These are phyloP conservation scores for Colletotrichum musae DNA, from an alignment of 2,329 filamentous ascomycete species.

Conservation along the genomic window DNA sequence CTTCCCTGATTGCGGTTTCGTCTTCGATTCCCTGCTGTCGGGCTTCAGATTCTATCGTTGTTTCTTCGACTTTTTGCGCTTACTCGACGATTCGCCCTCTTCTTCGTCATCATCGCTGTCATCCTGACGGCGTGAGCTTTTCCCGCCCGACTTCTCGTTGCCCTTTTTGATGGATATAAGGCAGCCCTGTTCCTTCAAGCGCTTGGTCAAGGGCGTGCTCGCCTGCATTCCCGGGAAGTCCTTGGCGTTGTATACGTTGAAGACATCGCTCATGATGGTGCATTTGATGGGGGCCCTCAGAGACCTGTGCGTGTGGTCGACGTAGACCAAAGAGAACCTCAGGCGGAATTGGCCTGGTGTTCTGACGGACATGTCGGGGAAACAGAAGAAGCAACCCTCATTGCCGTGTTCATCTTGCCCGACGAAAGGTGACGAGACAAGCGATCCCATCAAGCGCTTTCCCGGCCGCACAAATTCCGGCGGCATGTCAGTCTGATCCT, in stretches of 20 bases:
- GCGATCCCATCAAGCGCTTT: constrained; percentile 83
- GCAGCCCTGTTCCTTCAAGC: constrained; percentile 83
- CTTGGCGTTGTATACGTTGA: constrained; percentile 86
- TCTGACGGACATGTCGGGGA: constrained; percentile 85
- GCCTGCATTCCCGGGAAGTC: constrained; percentile 89
- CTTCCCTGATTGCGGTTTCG: constrained; percentile 4
- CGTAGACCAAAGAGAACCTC: constrained; percentile 80
- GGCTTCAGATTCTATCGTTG: constrained; percentile 16
- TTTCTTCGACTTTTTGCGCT: constrained; percentile 36
- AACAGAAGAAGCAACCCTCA: constrained; percentile 89
- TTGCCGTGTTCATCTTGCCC: constrained; percentile 80
- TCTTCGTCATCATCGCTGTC: constrained; percentile 64
- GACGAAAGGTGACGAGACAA: constrained; percentile 83
- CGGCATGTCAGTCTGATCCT: constrained; percentile 80
- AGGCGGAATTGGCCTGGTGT: constrained; percentile 83
- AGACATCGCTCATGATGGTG: constrained; percentile 75
- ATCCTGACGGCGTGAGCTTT: constrained; percentile 51
- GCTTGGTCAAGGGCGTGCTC: constrained; percentile 80
- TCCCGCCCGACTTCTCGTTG: constrained; percentile 72
- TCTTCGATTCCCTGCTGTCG: constrained; percentile 6
- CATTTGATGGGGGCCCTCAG: constrained; percentile 68
- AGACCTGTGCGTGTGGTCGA: constrained; percentile 71
- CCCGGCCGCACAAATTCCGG: constrained; percentile 80
- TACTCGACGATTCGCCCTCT: constrained; percentile 47
- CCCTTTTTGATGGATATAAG: constrained; percentile 91